Percentiles rank a stretch among this genome's conserved stretches.
phyloP scores from a whole-genome alignment of 1,284 basidiomycete genomes.

The Cutaneotrichosporon cutaneum region DNA sequence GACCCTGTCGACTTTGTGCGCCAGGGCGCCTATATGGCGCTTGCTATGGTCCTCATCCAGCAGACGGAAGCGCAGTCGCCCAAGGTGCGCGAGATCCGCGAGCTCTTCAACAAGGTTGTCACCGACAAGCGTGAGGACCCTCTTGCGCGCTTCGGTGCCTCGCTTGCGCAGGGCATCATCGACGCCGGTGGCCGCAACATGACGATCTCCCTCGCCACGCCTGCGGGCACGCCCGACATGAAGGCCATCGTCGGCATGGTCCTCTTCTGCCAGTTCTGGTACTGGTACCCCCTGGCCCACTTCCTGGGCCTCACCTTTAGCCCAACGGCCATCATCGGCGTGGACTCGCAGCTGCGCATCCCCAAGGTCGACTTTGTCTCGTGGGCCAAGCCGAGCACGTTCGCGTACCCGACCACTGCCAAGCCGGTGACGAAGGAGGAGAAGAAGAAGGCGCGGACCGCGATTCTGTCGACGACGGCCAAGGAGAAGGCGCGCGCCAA shows the following conservation, averaged over 20 bases:
- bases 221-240: conserved; percentile 82
- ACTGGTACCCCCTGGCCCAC: conserved; percentile 97
- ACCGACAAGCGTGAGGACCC: conserved; percentile 95
- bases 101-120: conserved; percentile 81
- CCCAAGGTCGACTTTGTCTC: conserved; percentile 88
- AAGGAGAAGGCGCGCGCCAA: conserved; percentile 89
- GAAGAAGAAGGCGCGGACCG: conserved; percentile 83
- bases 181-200: conserved; percentile 94
- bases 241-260: conserved; percentile 93
- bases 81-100: conserved; percentile 73
- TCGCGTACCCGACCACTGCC: conserved; percentile 79
- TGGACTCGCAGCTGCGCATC: conserved; percentile 80
- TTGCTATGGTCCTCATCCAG: conserved; percentile 93
- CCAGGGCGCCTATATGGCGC: conserved; percentile 91
- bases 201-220: conserved; percentile 86
- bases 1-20: conserved; percentile 96
- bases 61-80: conserved; percentile 86
- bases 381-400: conserved; percentile 80
- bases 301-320: conserved; percentile 87
- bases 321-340: conserved; percentile 87
- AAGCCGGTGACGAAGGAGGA: conserved; percentile 88
- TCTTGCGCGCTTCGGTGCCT: conserved; percentile 93
- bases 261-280: conserved; percentile 97
- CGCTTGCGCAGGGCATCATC: conserved; percentile 89
- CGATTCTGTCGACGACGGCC: conserved; percentile 90